Percentiles rank a stretch among this genome's conserved stretches.
phyloP scores from a whole-genome alignment of 352 stramenopile genomes.

The Globisporangium cederbergense region DNA sequence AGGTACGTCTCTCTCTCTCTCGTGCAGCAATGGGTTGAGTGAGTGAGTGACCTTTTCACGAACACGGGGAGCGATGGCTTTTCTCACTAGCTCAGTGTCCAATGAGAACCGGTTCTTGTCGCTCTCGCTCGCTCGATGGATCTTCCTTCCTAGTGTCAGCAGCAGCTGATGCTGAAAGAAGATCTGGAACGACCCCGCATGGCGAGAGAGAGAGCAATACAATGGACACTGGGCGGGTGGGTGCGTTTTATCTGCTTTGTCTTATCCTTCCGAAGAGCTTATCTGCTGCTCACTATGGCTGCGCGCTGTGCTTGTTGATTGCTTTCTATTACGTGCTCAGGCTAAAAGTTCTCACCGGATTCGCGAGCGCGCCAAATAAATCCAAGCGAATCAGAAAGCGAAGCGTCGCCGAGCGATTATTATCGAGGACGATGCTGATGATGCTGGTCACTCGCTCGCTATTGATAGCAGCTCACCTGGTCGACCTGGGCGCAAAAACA shows the following conservation, averaged over 20 bases:
- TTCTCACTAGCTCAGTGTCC: not conserved
- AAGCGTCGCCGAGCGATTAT: not conserved
- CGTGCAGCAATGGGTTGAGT: constrained; percentile 5
- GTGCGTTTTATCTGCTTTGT: not conserved
- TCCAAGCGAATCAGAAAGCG: constrained; percentile 1
- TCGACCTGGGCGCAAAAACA: not conserved
- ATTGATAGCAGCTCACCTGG: not conserved
- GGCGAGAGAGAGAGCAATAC: not conserved
- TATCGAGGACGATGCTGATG: constrained; percentile 2
- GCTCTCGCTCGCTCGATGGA: constrained; percentile 1
- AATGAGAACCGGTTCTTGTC: not conserved
- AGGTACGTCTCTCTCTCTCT: not conserved
- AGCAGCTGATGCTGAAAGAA: not conserved
- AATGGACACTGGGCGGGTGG: not conserved
- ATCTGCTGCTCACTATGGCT: not conserved
- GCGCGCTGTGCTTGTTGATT: not conserved
- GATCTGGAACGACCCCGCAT: constrained; percentile 1
- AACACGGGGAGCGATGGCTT: not conserved
- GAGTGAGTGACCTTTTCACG: not conserved
- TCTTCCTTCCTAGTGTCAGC: not conserved
- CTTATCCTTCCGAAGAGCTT: constrained; percentile 4
- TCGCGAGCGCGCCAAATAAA: not conserved
- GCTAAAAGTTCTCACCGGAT: too few species aligned
- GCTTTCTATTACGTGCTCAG: not conserved
- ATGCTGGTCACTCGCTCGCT: not conserved